These are phyloP conservation scores for Monosporascus cannonballus DNA, from an alignment of 2,329 filamentous ascomycete genomes.

Conservation along the genomic window DNA sequence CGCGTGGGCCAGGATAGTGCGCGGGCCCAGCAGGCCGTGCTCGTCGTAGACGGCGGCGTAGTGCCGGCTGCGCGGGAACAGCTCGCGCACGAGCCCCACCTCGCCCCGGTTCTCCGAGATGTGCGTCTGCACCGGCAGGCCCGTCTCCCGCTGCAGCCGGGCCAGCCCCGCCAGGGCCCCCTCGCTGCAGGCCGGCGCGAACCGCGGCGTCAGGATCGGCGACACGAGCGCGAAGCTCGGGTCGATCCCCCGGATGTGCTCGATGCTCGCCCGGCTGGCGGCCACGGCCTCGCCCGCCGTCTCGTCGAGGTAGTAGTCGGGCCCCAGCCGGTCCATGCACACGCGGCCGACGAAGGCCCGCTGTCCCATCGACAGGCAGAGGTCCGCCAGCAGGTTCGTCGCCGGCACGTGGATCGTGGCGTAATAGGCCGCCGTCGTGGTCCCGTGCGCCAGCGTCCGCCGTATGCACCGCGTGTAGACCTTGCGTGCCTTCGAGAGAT, in stretches of 20 bases:
- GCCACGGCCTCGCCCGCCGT: slow-evolving; percentile 50
- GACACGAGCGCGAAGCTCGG: slow-evolving; percentile 58
- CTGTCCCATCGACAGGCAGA: slow-evolving; percentile 76
- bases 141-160: slow-evolving; percentile 53
- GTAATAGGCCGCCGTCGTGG: slow-evolving; percentile 91
- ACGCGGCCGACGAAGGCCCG: slow-evolving; percentile 85
- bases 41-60: slow-evolving; percentile 80
- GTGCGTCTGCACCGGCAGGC: slow-evolving; percentile 78
- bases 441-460: slow-evolving; percentile 81
- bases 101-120: slow-evolving; percentile 78
- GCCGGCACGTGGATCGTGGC: slow-evolving; percentile 80
- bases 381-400: slow-evolving; percentile 84
- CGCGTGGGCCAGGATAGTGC: slow-evolving; percentile 80
- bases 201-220: slow-evolving; percentile 74
- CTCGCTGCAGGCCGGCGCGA: slow-evolving; percentile 56
- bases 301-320: slow-evolving; percentile 74
- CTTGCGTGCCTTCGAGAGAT: slow-evolving; percentile 54
- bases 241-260: slow-evolving; percentile 63
- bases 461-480: slow-evolving; percentile 76
- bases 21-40: slow-evolving; percentile 59
- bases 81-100: slow-evolving; percentile 58
- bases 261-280: slow-evolving; percentile 54
- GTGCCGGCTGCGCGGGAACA: slow-evolving; percentile 58
- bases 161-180: slow-evolving; percentile 61
- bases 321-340: slow-evolving; percentile 84